phyloP scores from a whole-genome alignment of 1,139 yeast species.

The Suhomyces bolitotheri region DNA sequence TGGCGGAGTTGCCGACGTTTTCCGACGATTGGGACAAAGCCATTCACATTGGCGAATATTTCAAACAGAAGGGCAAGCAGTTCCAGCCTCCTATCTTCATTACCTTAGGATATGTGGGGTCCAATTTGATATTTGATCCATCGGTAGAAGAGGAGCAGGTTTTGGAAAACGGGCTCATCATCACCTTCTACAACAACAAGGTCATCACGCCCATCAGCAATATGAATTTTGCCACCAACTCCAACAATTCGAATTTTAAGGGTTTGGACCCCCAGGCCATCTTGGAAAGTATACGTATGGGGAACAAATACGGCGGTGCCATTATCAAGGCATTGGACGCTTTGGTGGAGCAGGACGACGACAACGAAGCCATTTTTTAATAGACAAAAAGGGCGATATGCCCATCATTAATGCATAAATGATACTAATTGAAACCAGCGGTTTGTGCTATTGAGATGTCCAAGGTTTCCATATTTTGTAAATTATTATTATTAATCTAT shows the following conservation, averaged over 20 bases:
- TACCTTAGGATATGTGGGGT: slow-evolving; percentile 72
- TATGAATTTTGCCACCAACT: slow-evolving; percentile 46
- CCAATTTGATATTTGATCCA: slow-evolving; percentile 74
- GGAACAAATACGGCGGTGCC: slow-evolving; percentile 37
- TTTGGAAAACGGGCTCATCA: slow-evolving; percentile 74
- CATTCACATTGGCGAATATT: slow-evolving; percentile 39
- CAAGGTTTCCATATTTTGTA: too few relatives aligned
- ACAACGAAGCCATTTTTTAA: slow-evolving; percentile 25
- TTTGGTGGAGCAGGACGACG: slow-evolving; percentile 41
- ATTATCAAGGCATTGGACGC: slow-evolving; percentile 42
- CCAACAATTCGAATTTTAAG: slow-evolving; percentile 43
- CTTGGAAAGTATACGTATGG: slow-evolving; percentile 30
- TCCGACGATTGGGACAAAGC: slow-evolving; percentile 82
- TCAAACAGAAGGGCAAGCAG: slow-evolving; percentile 21
- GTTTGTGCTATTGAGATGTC: too few relatives aligned
- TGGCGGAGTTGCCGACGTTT: slow-evolving; percentile 89
- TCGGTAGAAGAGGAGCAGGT: slow-evolving; percentile 83
- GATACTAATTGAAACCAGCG: too few relatives aligned
- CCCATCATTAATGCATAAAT: background rate
- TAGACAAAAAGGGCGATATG: background rate
- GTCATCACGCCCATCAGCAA: slow-evolving; percentile 67
- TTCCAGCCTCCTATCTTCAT: slow-evolving; percentile 76
- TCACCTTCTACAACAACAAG: slow-evolving; percentile 66
- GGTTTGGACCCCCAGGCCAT: slow-evolving; percentile 35
- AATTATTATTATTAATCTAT: too few relatives aligned